A percentile compares a stretch with the other conserved stretches of the same genome.
phyloP scores from a whole-genome alignment of 2,329 filamentous ascomycete species.

The Podosphaera aphanis region DNA sequence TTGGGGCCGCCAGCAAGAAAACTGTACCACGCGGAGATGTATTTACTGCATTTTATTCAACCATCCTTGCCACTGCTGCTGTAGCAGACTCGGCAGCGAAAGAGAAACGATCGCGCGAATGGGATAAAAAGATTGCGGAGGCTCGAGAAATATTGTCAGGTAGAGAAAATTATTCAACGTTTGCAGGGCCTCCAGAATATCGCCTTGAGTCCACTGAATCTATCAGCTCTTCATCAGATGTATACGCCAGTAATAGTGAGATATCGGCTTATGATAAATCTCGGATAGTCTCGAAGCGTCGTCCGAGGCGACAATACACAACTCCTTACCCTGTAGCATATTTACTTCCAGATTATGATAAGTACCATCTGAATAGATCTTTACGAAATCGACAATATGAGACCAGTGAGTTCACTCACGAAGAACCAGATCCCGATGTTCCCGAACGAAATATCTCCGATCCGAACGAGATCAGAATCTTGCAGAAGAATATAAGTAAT shows the following conservation, averaged over 20 bases:
- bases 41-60: constrained; percentile 44
- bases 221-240: not conserved
- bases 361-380: no score
- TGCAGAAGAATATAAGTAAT: not conserved
- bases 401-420: not conserved
- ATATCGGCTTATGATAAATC: not conserved
- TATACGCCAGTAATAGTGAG: not conserved
- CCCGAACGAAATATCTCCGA: not conserved
- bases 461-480: not conserved
- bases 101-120: constrained; percentile 30
- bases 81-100: constrained; percentile 38
- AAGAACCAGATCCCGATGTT: not conserved
- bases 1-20: constrained; percentile 25
- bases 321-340: not conserved
- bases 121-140: constrained; percentile 36
- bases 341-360: not conserved
- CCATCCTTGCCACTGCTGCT: constrained; percentile 40
- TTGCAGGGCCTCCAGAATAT: not conserved
- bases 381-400: not conserved
- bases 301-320: not conserved
- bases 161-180: not conserved
- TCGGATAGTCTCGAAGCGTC: not conserved
- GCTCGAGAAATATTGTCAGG: constrained; percentile 16
- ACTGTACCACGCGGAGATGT: constrained; percentile 28
- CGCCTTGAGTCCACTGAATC: not conserved